Percentiles rank a stretch among this genome's conserved stretches.
Evolutionary conservation across 108 stramenopile species (phyloP).

Genomic region (Cylindrotheca fusiformis): DNA sequence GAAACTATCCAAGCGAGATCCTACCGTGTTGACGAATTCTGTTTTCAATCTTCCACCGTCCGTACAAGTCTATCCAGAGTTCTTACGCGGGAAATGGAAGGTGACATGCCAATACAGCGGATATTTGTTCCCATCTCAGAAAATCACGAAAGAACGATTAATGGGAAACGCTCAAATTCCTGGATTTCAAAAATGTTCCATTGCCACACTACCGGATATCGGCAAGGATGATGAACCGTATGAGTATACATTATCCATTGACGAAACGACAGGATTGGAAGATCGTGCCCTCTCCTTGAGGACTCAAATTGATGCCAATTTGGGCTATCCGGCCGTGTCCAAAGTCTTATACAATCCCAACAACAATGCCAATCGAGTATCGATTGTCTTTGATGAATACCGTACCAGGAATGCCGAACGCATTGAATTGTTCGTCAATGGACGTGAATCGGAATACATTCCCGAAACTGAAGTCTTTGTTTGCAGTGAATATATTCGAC

Average conservation of each 20-base stretch:
- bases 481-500: constrained; percentile 71
- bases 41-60: constrained; percentile 79
- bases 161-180: constrained; percentile 46
- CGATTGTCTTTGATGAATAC: constrained; percentile 74
- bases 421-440: constrained; percentile 85
- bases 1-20: constrained; percentile 58
- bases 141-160: constrained; percentile 52
- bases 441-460: constrained; percentile 61
- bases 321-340: constrained; percentile 69
- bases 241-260: constrained; percentile 49
- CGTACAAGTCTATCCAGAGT: constrained; percentile 66
- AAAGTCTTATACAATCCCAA: constrained; percentile 59
- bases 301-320: constrained; percentile 49
- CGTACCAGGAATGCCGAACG: constrained; percentile 79
- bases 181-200: constrained; percentile 80
- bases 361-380: constrained; percentile 70
- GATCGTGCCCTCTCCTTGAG: constrained; percentile 49
- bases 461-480: constrained; percentile 45
- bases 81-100: constrained; percentile 64
- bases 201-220: constrained; percentile 64
- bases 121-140: constrained; percentile 65
- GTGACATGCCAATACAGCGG: constrained; percentile 49
- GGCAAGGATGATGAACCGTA: constrained; percentile 46
- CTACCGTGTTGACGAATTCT: constrained; percentile 53
- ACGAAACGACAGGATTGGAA: constrained; percentile 49